phyloP scores from a whole-genome alignment of 148 eudicot species.

The Chenopodium suecicum region DNA sequence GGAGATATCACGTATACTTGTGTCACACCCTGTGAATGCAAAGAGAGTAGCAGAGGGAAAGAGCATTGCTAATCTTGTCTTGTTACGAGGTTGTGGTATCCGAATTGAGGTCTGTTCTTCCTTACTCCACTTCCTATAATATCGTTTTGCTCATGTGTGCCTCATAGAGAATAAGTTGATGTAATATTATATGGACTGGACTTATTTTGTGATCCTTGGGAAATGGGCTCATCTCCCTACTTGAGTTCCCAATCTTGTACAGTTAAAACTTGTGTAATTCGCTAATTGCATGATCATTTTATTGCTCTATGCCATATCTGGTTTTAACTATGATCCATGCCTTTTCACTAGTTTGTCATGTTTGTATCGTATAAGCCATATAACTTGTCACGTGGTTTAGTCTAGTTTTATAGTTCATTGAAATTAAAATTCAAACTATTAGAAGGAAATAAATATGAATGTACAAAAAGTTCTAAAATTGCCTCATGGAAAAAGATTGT shows the following conservation, averaged over 20 bases:
- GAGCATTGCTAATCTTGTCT: conserved; percentile 81
- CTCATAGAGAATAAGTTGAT: neutral
- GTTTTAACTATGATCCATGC: neutral
- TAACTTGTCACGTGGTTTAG: neutral
- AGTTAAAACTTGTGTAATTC: neutral
- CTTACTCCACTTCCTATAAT: neutral
- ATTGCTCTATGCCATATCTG: neutral
- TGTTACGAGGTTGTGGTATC: conserved; percentile 95
- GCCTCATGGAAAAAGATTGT: neutral
- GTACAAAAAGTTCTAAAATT: neutral
- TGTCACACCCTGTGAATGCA: conserved; percentile 79
- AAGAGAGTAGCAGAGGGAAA: conserved; percentile 77
- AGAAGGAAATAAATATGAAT: neutral
- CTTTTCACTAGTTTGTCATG: neutral
- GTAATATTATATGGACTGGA: neutral
- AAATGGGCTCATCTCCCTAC: neutral
- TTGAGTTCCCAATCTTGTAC: neutral
- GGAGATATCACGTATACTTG: conserved; percentile 77
- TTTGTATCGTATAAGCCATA: too few relatives aligned
- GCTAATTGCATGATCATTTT: neutral
- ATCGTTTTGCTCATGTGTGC: neutral
- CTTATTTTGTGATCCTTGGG: neutral
- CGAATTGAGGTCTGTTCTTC: conserved; percentile 71
- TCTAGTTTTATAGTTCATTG: neutral
- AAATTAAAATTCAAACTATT: neutral